phyloP scores from a whole-genome alignment of 1,139 yeast genomes.

The Nakaseomyces kungkrabaensis region DNA sequence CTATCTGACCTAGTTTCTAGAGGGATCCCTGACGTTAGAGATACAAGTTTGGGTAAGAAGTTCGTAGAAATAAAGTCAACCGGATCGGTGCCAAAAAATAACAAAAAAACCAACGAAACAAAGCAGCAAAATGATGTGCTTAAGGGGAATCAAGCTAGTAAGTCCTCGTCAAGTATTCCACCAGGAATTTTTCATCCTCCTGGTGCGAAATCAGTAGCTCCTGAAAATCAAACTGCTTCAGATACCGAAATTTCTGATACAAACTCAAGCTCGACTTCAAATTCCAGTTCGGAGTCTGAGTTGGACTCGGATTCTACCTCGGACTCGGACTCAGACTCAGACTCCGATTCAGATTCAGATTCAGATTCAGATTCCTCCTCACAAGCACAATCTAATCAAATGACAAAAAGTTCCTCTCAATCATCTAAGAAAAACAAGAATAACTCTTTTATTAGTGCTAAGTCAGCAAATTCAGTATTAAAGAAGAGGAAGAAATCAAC shows the following conservation, averaged over 20 bases:
- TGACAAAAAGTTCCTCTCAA: slow-evolving; percentile 4
- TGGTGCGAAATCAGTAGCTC: background rate
- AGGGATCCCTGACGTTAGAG: slow-evolving; percentile 58
- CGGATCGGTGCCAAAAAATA: background rate
- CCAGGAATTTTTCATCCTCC: background rate
- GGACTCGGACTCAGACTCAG: slow-evolving; percentile 17
- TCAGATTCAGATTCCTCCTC: slow-evolving; percentile 8
- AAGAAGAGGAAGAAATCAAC: slow-evolving; percentile 33
- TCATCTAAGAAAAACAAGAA: slow-evolving; percentile 15
- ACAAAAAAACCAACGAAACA: background rate
- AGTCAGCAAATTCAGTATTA: slow-evolving; percentile 33
- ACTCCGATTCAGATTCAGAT: slow-evolving; percentile 25
- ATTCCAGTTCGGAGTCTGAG: slow-evolving; percentile 12
- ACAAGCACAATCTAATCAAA: slow-evolving; percentile 5
- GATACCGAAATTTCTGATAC: background rate
- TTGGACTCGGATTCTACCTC: slow-evolving; percentile 25
- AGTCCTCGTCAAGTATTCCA: background rate
- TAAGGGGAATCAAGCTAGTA: background rate
- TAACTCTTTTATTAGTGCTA: slow-evolving; percentile 33
- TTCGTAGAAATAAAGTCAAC: background rate
- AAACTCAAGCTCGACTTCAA: slow-evolving; percentile 25
- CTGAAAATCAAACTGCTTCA: background rate
- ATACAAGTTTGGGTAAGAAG: slow-evolving; percentile 14
- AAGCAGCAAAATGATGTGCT: background rate
- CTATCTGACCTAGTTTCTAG: slow-evolving; percentile 46